These are phyloP conservation scores for Fusarium neocosmosporiellum DNA, from an alignment of 2,329 filamentous ascomycete genomes.

Conservation along the genomic window DNA sequence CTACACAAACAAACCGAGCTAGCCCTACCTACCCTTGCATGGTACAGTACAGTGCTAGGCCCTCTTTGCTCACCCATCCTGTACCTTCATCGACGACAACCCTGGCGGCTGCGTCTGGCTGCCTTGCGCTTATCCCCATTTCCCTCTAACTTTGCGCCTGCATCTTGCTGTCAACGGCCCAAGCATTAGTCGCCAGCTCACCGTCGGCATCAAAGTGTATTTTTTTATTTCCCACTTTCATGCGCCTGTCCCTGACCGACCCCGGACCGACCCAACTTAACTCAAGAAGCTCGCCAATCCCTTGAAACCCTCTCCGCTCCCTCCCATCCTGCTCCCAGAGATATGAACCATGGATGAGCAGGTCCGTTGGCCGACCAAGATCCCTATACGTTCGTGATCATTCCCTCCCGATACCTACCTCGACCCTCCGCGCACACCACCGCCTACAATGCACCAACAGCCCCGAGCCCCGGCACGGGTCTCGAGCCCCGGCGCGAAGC, in stretches of 20 bases:
- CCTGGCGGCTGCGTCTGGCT: slow-evolving; percentile 34
- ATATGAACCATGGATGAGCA: slow-evolving; percentile 51
- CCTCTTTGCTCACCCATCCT: slow-evolving; percentile 29
- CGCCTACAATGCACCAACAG: slow-evolving; percentile 83
- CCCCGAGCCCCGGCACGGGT: slow-evolving; percentile 79
- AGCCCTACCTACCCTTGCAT: slow-evolving; percentile 14
- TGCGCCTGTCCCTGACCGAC: slow-evolving; percentile 13
- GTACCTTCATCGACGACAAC: slow-evolving; percentile 33
- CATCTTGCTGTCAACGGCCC: slow-evolving; percentile 34
- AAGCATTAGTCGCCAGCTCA: slow-evolving; percentile 7
- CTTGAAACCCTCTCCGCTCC: slow-evolving; percentile 13
- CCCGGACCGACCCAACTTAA: slow-evolving; percentile 6
- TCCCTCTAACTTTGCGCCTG: slow-evolving; percentile 28
- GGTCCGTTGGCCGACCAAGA: slow-evolving; percentile 47
- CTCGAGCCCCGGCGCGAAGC: slow-evolving; percentile 78
- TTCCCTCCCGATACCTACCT: slow-evolving; percentile 20
- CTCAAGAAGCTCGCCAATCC: slow-evolving; percentile 5
- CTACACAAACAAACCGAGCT: background rate
- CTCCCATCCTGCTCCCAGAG: slow-evolving; percentile 15
- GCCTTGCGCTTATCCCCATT: slow-evolving; percentile 19
- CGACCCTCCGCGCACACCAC: slow-evolving; percentile 19
- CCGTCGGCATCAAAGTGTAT: background rate
- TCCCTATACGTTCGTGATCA: slow-evolving; percentile 46
- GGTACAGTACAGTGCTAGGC: slow-evolving; percentile 26
- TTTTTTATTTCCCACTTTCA: slow-evolving; percentile 35